Evolutionary conservation across 345 rosid genomes (phyloP).

Genomic region (rapeseed (Brassica napus)): DNA sequence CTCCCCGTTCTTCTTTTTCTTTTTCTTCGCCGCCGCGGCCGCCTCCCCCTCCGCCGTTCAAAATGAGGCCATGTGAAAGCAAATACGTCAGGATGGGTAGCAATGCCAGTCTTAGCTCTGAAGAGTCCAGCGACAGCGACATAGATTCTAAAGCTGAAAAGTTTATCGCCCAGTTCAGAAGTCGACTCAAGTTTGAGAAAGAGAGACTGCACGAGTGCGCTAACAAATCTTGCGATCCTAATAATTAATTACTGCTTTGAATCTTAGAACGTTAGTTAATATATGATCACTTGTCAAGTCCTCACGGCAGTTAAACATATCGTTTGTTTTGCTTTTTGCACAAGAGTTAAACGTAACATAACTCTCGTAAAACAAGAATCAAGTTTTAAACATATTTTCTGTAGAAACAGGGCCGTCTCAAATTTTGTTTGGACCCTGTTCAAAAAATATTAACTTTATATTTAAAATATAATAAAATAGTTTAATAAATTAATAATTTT

Average conservation of each 20-base stretch:
- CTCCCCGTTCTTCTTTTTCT: not conserved
- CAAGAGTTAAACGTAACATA: not conserved
- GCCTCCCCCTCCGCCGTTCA: not conserved
- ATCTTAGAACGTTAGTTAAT: too few relatives aligned
- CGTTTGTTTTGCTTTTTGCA: not conserved
- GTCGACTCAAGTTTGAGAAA: not conserved
- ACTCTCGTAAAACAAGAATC: not conserved
- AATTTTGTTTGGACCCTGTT: too few relatives aligned
- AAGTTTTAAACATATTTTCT: too few relatives aligned
- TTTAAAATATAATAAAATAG: too few relatives aligned
- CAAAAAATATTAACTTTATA: too few relatives aligned
- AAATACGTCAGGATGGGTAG: not conserved
- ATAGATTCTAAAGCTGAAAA: not conserved
- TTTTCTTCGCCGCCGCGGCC: not conserved
- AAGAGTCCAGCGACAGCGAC: not conserved
- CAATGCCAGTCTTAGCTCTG: not conserved
- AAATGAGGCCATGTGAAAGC: not conserved
- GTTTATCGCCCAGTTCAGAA: not conserved
- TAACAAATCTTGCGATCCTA: too few relatives aligned
- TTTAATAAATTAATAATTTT: too few relatives aligned
- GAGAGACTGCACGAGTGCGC: not conserved
- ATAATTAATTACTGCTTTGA: too few relatives aligned
- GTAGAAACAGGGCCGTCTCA: too few relatives aligned
- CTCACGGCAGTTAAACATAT: not conserved
- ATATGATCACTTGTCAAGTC: not conserved